Evolutionary conservation across 768 basidiomycete species (phyloP).

Genomic region (Candolleomyces efflorescens): DNA sequence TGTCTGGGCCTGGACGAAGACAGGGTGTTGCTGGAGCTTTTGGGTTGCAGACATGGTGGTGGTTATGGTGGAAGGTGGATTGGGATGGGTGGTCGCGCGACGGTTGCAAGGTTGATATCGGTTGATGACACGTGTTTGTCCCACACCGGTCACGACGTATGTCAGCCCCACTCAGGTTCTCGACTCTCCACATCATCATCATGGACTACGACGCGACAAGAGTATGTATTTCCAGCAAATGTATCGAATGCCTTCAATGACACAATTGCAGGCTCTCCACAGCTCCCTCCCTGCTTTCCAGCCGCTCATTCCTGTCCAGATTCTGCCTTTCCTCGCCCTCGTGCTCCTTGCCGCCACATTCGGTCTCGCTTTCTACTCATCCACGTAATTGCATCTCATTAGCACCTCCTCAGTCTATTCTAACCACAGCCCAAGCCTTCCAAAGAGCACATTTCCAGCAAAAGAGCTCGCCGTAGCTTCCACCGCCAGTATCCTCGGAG

Average conservation of each 20-base stretch:
- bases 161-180: neutral
- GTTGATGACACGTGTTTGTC: slow-evolving; percentile 66
- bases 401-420: slow-evolving; percentile 3
- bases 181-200: slow-evolving; percentile 36
- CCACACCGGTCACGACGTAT: slow-evolving; percentile 29
- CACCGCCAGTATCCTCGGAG: slow-evolving; percentile 73
- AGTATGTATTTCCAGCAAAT: slow-evolving; percentile 29
- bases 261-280: slow-evolving; percentile 47
- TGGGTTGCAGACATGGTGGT: slow-evolving; percentile 70
- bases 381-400: slow-evolving; percentile 53
- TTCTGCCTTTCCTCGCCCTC: slow-evolving; percentile 75
- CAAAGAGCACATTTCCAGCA: slow-evolving; percentile 58
- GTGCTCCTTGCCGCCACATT: slow-evolving; percentile 73
- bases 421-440: slow-evolving; percentile 48
- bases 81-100: slow-evolving; percentile 19
- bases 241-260: slow-evolving; percentile 3
- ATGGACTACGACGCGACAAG: slow-evolving; percentile 50
- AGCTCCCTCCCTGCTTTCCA: slow-evolving; percentile 62
- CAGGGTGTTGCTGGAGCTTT: slow-evolving; percentile 85
- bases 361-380: slow-evolving; percentile 85
- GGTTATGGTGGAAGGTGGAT: slow-evolving; percentile 22
- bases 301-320: slow-evolving; percentile 60
- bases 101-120: slow-evolving; percentile 34
- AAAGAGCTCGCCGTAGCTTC: slow-evolving; percentile 69
- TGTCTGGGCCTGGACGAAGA: slow-evolving; percentile 78